Base-by-base conservation (phyloP, 768 basidiomycete species). In the Serendipita sp. region DNA sequence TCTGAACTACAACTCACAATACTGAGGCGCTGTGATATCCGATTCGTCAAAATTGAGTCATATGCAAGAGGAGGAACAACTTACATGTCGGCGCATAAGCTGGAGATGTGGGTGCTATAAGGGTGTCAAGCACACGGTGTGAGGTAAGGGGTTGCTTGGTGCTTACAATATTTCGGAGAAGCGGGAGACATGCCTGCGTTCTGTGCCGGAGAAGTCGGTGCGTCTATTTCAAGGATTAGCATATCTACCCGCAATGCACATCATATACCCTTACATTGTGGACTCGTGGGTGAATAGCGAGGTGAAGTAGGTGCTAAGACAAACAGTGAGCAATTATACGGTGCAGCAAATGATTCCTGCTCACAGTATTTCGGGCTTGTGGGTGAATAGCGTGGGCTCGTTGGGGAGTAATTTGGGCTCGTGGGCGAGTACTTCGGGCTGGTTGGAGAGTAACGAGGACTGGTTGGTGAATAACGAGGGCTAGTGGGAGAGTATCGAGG, bases 301-400 rank as follows among this genome's bases (percentile, higher is more conserved):
- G 70, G 69, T n/a, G 90, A 91, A n/a, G 89, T 84, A 24, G 90
- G 90, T 66, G 88, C 90, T 77, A 92, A 95, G 0, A 86, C 89
- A 50, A 9, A 30, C 20, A 22, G 5, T 50, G 17, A 11, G 9
- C 7, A 17, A 30, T 50, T 9, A 17, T 9, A 30, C 45, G 20
- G 9, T 50, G 7, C n/a, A 22, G 45, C 17, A 5, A n/a, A 9
- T 5, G n/a, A n/a, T n/a, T 4, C 5, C 13, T n/a, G 31, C 53
- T 33, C 33, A 58, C 53, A 58, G 20, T 58, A 58, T 31, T 58
- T 58, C 0, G 93, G 92, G 69, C 86, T 89, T 31, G 90, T 87
- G 1, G 91, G 91, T 11, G 90, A 91, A 70, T 90, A 91, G 1
- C 86, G 81, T 14, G 90, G 93, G 2, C 90, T 92, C 11, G 91